Evolutionary conservation across 2,329 filamentous ascomycete genomes (phyloP), one percentile per base, ranked within the genome.

Genomic region (Westerdykella aurantiaca): DNA sequence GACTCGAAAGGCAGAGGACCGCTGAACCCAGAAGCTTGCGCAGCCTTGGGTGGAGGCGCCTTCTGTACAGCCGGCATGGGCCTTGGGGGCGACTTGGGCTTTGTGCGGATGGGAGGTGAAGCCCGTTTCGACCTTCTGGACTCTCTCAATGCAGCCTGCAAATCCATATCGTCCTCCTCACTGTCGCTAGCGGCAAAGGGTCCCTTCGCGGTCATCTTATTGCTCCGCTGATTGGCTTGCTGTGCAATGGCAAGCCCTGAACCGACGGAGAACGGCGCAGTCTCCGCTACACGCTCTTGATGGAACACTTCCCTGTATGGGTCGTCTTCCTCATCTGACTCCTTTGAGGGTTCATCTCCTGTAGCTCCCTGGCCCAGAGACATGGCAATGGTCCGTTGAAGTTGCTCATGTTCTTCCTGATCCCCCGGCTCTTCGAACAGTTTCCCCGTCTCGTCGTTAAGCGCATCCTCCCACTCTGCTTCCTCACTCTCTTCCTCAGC

Each of bases 1-100:
- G 77, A 91, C 55, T 95, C 89, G 58, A 98, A 98, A 0, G 93
- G 93, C 5, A 98, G 68, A 0, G 90, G 88, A 0, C 91, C 91
- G 51, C 80, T 80, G 58, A 95, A 86, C 3, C 66, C 69, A 41
- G 80, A 74, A 21, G 63, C 51, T 38, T 66, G 62, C 3, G 48
- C 37, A 23, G 44, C 29, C 23, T 25, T 25, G 10, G 23, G 23
- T n/a, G 23, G 23, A 12, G 50, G 37, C 25, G 46, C 18, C 14
- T 37, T 6, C 13, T 34, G 34, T 38, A 46, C 25, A 9, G 39
- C 39, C 23, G 46, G 43, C 22, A 25, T 21, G 31, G 55, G 58
- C 6, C 40, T 45, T 51, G 64, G 60, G 51, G 54, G 23, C 51
- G 48, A 43, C 31, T 51, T 53, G 34, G 75, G 75, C 13, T 17